Evolutionary conservation across 1,284 basidiomycete genomes (phyloP), one percentile per base, ranked within the genome.

Genomic region (Neotropicomus parvogracilis): DNA sequence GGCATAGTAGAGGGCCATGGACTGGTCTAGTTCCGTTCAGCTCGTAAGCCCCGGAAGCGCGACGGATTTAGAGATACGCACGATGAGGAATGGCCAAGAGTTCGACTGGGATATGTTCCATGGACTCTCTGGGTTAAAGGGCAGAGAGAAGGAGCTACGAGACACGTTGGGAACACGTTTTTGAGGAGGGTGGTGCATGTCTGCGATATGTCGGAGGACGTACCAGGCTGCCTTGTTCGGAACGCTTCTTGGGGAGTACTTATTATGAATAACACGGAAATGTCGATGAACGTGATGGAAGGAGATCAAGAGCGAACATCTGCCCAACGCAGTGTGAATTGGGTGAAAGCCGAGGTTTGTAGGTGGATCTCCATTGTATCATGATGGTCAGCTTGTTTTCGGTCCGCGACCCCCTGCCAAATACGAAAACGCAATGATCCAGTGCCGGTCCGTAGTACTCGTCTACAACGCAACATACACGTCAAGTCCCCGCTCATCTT

Each of bases 121-220:
- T 52, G 38, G 21, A 35, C 38, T 37, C 50, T 51, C 47, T 28
- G 49, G 43, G 56, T 67, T 67, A 63, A 63, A 64, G 56, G 62
- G 65, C 12, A 52, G 44, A 39, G 40, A 9, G 47, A 41, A 32
- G 41, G 47, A 50, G 14, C 49, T 63, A 41, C 31, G 31, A 49
- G 34, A 40, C 62, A 64, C 64, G 62, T 37, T 54, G 48, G 44
- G 12, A 53, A 67, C 62, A 64, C 62, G 62, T 67, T 63, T 53
- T 45, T 49, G 28, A 49, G 50, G 46, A 47, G 44, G 48, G 39
- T 31, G 36, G 31, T 41, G 33, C 49, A 50, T 48, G 57, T 44
- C 53, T 47, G 41, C 7, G 48, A 58, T 57, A 60, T 62, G 50
- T 60, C 44, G 35, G 36, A 56, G 27, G 44, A 62, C 63, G 32